Base-by-base conservation (phyloP, 2,329 filamentous ascomycete genomes). In the Neofusicoccum sp. region DNA sequence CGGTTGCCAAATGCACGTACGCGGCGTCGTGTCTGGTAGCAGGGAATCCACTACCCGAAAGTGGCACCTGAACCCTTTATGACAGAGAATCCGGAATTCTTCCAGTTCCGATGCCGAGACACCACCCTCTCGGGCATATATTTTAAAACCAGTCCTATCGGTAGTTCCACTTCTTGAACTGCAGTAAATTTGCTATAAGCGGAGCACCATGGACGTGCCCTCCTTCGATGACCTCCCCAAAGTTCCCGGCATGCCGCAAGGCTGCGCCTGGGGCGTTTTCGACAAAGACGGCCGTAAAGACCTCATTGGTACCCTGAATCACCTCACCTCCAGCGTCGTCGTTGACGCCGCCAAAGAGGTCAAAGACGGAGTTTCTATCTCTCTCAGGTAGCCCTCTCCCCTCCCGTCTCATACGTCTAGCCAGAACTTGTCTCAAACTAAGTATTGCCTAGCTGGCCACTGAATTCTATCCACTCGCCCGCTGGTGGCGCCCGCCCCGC, bases 331-430 rank as follows among this genome's bases (percentile, higher is more conserved):
- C 0, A 71, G 77, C 0, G 77, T 83, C 3, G 73, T 81, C 3
- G 74, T 74, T 22, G 76, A 71, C 3, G 81, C 81, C 0, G 75
- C 73, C 3, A 69, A 70, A 2, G 81, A 84, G 65, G 77, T 81
- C 41, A 74, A 74, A 48, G 78, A 81, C 52, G 83, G 84, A 1
- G 70, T 83, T 1, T 82, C 82, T 0, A 77, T 85, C 43, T 84
- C 83, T 2, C 77, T 86, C 33, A 84, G 86, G 80, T 84, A 67
- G 67, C 77, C 6, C 2, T 8, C 12, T 28, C 14, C 37, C 3
- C 6, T 2, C 7, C 29, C 28, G 33, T 6, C 9, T 48, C 45
- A 16, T 28, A 29, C 11, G 22, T 6, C 29, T 9, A 11, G 6
- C n/a, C 9, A 33, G 33, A 56, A 39, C 39, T 33, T 54, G n/a